Base-by-base conservation (phyloP, 495 filamentous ascomycete genomes). In the Neurospora sp. region DNA sequence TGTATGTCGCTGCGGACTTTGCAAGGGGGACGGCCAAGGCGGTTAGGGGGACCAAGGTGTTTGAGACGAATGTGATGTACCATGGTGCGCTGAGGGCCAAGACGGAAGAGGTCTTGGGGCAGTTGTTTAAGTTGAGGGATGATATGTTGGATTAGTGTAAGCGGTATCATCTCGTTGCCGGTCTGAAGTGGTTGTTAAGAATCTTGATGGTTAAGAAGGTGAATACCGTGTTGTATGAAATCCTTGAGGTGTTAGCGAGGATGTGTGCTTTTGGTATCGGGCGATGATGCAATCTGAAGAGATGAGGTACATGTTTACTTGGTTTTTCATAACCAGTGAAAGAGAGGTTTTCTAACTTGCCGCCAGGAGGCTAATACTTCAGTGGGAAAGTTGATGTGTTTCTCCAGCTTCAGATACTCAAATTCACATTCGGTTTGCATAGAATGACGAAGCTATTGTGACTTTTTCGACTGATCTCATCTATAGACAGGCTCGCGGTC, bases 1-100 rank as follows among this genome's bases (percentile, higher is more conserved):
- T 98, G 94, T 98, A 97, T 76, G 95, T 98, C 40, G 90, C 95
- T 74, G 92, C 87, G 74, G 90, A 90, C 35, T 80, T 93, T 10
- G 88, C 92, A 0, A 82, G 88, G 72, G 90, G 89, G 74, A 96
- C 94, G 37, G 94, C 92, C 14, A 80, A 83, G 39, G 88, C 89
- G 82, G 92, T 98, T 78, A 89, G 88, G 78, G 90, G 90, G 1
- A 91, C 88, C 75, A 93, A 94, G 82, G 90, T 90, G 59, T 93
- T 90, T 74, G 88, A 96, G 77, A 97, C 94, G 72, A 98, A 97
- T 78, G 83, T 84, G 20, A 86, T 97, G 86, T 94, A 94, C 75
- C 95, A 98, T 79, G 90, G 97, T 76, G 96, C 91, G 0, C 73
- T 97, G 35, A 84, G 93, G 59, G 84, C 84, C 68, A 92, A 87